Percentiles rank a stretch among this genome's conserved stretches.
Evolutionary conservation across 2,329 filamentous ascomycete genomes (phyloP).

Genomic region (Periconia macrospinosa): DNA sequence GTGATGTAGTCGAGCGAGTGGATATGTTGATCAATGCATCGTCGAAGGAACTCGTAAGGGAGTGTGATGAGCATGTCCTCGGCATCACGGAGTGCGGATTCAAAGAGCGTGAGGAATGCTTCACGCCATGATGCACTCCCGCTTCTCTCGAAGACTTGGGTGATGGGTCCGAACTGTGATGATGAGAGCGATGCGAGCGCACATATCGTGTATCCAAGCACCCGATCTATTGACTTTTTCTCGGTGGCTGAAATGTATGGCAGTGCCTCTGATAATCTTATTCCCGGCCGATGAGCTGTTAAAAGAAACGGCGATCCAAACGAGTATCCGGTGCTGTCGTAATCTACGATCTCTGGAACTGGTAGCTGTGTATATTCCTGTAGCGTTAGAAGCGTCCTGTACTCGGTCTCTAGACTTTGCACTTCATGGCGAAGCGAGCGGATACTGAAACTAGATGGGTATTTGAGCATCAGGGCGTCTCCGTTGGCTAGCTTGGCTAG

Average conservation of each 20-base stretch:
- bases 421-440: slow-evolving; percentile 49
- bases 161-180: slow-evolving; percentile 54
- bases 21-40: slow-evolving; percentile 50
- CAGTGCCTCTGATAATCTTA: slow-evolving; percentile 33
- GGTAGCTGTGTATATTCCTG: slow-evolving; percentile 39
- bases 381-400: slow-evolving; percentile 42
- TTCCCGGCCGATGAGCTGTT: slow-evolving; percentile 36
- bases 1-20: slow-evolving; percentile 54
- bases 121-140: slow-evolving; percentile 56
- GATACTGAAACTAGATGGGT: slow-evolving; percentile 40
- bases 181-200: slow-evolving; percentile 51
- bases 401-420: slow-evolving; percentile 44
- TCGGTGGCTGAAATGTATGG: slow-evolving; percentile 38
- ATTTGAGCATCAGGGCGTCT: slow-evolving; percentile 46
- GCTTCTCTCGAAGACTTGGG: slow-evolving; percentile 49
- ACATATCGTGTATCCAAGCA: slow-evolving; percentile 45
- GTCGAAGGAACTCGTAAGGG: slow-evolving; percentile 58
- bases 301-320: slow-evolving; percentile 39
- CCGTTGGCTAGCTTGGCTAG: slow-evolving; percentile 45
- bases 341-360: slow-evolving; percentile 45
- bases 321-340: slow-evolving; percentile 31
- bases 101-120: slow-evolving; percentile 56
- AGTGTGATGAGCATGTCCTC: slow-evolving; percentile 62
- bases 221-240: slow-evolving; percentile 42
- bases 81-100: slow-evolving; percentile 57